A percentile compares a stretch with the other conserved stretches of the same genome.
phyloP scores from a whole-genome alignment of 164 flowering plant species.

The Tetrastigma voinierianum region DNA sequence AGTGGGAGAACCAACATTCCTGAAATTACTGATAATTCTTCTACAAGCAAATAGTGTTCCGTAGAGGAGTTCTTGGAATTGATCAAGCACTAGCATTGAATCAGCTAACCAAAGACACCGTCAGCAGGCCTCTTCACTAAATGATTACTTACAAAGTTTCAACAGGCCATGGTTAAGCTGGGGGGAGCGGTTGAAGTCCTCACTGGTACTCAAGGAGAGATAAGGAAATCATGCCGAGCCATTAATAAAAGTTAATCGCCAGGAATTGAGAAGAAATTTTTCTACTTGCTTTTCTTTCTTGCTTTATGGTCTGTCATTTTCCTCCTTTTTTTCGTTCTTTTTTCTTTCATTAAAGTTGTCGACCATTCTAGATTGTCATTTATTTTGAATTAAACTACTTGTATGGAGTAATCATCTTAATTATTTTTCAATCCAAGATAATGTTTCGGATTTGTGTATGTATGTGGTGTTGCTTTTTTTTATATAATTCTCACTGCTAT shows the following conservation, averaged over 20 bases:
- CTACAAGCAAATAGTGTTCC: conserved; percentile 22
- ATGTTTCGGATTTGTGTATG: no score
- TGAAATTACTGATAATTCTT: conserved; percentile 22
- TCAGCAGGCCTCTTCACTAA: not conserved
- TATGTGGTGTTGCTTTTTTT: no score
- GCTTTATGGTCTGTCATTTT: no score
- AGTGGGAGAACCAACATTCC: conserved; percentile 15
- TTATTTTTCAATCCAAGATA: no score
- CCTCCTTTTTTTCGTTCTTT: no score
- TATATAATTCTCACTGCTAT: no score
- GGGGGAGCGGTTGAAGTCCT: conserved; percentile 33
- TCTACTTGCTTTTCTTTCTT: no score
- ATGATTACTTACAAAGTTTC: conserved; percentile 13
- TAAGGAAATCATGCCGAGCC: conserved; percentile 30
- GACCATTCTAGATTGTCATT: no score
- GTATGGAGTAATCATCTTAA: no score
- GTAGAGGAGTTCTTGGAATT: conserved; percentile 39
- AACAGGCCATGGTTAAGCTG: conserved; percentile 40
- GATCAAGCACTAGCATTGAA: conserved; percentile 44
- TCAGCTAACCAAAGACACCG: conserved; percentile 15
- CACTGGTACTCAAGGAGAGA: conserved; percentile 25
- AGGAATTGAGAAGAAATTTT: not conserved
- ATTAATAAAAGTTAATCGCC: conserved; percentile 13
- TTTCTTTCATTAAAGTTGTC: no score
- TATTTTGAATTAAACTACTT: no score